These are phyloP conservation scores for Sarocladium strictum DNA, from an alignment of 2,329 filamentous ascomycete species.

Conservation along the genomic window DNA sequence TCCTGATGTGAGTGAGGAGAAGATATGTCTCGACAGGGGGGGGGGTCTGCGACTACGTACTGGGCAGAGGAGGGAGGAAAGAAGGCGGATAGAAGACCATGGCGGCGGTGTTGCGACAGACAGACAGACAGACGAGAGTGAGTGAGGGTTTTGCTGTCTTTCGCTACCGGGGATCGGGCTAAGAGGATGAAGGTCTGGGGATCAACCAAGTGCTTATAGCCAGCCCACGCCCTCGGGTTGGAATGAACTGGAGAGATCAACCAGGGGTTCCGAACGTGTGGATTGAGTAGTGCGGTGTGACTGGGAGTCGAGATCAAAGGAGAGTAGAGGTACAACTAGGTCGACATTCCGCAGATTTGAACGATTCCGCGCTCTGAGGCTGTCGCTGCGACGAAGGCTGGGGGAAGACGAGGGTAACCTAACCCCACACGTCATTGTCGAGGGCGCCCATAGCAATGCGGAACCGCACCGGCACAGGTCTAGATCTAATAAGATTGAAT, in stretches of 20 bases:
- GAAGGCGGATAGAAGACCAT: conserved; percentile 56
- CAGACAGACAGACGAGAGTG: neutral
- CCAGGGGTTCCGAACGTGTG: too few relatives aligned
- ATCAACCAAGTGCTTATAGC: too few relatives aligned
- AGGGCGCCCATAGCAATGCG: neutral
- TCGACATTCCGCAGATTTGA: neutral
- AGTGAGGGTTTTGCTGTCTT: neutral
- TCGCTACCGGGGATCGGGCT: too few relatives aligned
- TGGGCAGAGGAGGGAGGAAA: conserved; percentile 55
- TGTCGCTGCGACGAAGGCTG: neutral
- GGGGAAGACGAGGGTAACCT: too few relatives aligned
- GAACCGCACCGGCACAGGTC: neutral
- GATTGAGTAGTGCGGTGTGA: too few relatives aligned
- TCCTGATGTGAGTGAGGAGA: neutral
- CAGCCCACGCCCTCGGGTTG: too few relatives aligned
- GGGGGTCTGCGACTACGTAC: conserved; percentile 26
- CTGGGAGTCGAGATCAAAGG: too few relatives aligned
- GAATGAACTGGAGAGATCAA: too few relatives aligned
- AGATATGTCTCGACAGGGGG: neutral
- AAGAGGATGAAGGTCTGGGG: too few relatives aligned
- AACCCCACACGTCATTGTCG: neutral
- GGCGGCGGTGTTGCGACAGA: conserved; percentile 3
- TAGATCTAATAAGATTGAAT: too few relatives aligned
- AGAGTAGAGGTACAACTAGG: neutral
- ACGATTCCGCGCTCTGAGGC: neutral